These are phyloP conservation scores for Podaxis rugospora DNA, from an alignment of 768 basidiomycete species.

Conservation along the genomic window DNA sequence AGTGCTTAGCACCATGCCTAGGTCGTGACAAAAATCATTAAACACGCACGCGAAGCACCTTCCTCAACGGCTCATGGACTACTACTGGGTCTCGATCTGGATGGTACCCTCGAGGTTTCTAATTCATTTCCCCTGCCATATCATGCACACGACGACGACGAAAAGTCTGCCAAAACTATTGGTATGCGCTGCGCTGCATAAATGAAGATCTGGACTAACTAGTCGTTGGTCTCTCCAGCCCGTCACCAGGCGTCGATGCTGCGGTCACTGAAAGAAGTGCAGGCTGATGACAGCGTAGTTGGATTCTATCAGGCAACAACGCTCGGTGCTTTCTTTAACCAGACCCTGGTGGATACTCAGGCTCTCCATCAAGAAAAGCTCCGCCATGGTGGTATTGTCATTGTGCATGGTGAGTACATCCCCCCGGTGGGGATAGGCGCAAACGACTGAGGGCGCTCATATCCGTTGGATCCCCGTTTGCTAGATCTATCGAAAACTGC, in stretches of 20 bases:
- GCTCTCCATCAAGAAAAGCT: constrained; percentile 83
- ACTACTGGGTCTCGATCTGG: constrained; percentile 86
- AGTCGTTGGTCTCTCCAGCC: constrained; percentile 33
- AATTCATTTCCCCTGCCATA: constrained; percentile 86
- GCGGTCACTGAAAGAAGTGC: constrained; percentile 84
- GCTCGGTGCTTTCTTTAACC: constrained; percentile 82
- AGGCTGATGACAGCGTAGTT: constrained; percentile 86
- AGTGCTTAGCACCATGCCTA: constrained; percentile 25
- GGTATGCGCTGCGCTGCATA: constrained; percentile 40
- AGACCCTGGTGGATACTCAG: constrained; percentile 76
- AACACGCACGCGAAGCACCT: constrained; percentile 80
- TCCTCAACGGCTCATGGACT: constrained; percentile 78
- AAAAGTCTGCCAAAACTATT: constrained; percentile 71
- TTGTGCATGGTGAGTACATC: constrained; percentile 69
- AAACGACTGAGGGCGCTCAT: constrained; percentile 6
- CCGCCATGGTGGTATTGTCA: constrained; percentile 79
- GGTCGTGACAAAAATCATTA: constrained; percentile 92
- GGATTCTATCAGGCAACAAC: constrained; percentile 93
- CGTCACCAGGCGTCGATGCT: constrained; percentile 86
- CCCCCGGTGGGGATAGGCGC: background rate
- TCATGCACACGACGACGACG: constrained; percentile 71
- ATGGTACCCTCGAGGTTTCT: constrained; percentile 86
- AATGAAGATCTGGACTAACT: constrained; percentile 8
- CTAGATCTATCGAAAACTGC: constrained; percentile 74
- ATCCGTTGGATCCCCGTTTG: constrained; percentile 13